A percentile compares a stretch with the other conserved stretches of the same genome.
Evolutionary conservation across 1,284 basidiomycete species (phyloP).

Genomic region (Sanghuangporus sanghuang): DNA sequence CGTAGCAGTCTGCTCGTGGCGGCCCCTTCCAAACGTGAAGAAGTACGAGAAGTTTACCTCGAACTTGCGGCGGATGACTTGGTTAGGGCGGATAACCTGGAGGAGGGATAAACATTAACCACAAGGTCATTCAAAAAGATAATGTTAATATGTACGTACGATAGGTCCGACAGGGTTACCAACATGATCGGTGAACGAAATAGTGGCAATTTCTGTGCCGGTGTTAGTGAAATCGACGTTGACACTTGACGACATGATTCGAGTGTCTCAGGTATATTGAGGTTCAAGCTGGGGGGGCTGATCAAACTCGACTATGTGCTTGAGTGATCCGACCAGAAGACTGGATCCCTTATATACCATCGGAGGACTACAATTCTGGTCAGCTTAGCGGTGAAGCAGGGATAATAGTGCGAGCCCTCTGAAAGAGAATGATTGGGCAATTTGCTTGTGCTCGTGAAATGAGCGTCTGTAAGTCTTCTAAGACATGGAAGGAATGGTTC

Average conservation of each 20-base stretch:
- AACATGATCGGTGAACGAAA: slow-evolving; percentile 1
- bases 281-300: neutral
- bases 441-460: neutral
- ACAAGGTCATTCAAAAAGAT: neutral
- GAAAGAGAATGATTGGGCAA: neutral
- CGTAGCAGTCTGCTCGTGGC: neutral
- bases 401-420: neutral
- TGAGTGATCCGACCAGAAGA: neutral
- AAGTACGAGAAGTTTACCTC: slow-evolving; percentile 4
- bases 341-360: no score
- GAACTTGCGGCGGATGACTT: slow-evolving; percentile 1
- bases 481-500: neutral
- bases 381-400: neutral
- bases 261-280: neutral
- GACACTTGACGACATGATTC: neutral
- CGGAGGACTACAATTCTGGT: no score
- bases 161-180: neutral
- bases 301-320: neutral
- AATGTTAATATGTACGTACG: neutral
- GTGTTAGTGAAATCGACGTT: slow-evolving; percentile 12
- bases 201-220: neutral
- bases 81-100: slow-evolving; percentile 2
- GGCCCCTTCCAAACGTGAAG: neutral
- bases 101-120: neutral
- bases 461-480: neutral